These are phyloP conservation scores for Canavalia gladiata DNA, from an alignment of 306 rosid species.

Conservation along the genomic window DNA sequence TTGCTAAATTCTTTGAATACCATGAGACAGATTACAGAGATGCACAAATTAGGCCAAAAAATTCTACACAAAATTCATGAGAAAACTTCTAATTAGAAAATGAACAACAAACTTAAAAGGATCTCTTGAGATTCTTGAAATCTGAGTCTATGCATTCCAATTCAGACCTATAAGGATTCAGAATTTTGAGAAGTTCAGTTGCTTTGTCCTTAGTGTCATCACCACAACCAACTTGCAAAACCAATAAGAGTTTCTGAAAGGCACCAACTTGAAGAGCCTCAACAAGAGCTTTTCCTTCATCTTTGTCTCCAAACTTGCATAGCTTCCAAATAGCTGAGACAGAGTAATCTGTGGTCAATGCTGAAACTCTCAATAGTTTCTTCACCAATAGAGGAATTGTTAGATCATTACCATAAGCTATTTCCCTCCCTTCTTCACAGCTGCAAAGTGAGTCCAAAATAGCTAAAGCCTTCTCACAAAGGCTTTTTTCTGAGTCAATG, in stretches of 20 bases:
- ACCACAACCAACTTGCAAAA: constrained; percentile 72
- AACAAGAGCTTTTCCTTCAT: constrained; percentile 55
- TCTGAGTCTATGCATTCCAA: constrained; percentile 85
- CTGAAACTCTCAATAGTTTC: constrained; percentile 71
- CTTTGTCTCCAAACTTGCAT: constrained; percentile 53
- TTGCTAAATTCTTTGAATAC: constrained; percentile 39
- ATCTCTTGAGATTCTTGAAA: constrained; percentile 72
- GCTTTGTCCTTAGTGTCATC: constrained; percentile 70
- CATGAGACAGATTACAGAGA: constrained; percentile 15
- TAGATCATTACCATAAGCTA: constrained; percentile 60
- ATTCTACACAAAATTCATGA: not conserved
- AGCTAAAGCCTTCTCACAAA: constrained; percentile 62
- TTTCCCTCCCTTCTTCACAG: constrained; percentile 59
- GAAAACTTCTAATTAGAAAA: not conserved
- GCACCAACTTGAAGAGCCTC: constrained; percentile 86
- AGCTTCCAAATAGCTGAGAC: constrained; percentile 71
- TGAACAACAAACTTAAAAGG: constrained; percentile 49
- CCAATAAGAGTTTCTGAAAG: constrained; percentile 75
- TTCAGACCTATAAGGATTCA: constrained; percentile 73
- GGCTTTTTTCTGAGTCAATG: constrained; percentile 66
- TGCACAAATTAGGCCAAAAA: constrained; percentile 15
- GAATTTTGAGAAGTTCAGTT: constrained; percentile 70
- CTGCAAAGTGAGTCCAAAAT: constrained; percentile 59
- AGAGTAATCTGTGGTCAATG: constrained; percentile 63
- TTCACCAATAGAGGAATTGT: constrained; percentile 76